Evolutionary conservation across 441 rosid species (phyloP), one percentile per base, ranked within the genome.

Genomic region (Erodium trifolium): DNA sequence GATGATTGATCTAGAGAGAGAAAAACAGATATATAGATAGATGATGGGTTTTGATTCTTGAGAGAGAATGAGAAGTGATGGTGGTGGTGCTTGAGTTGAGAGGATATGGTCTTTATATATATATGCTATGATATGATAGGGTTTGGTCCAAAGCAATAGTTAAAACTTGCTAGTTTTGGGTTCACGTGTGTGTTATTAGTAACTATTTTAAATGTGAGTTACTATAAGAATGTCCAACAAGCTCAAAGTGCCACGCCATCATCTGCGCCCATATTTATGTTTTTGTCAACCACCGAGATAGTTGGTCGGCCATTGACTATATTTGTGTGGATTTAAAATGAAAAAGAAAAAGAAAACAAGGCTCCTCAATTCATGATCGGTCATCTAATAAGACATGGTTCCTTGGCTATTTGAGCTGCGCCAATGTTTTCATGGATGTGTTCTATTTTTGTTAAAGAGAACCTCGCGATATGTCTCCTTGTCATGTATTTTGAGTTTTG

Each of bases 221-320:
- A 49, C 11, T 1, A 49, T 11, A 4, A 49, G 16, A 11, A 13
- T 11, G n/a, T 13, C 16, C 55, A 41, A 41, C 55, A 49, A 49
- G 14, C 55, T 13, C 5, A 13, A 49, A 2, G 37, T 67, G 59
- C 57, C 55, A 41, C 69, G 47, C 34, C 67, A 65, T 65, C n/a
- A n/a, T 65, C 67, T 65, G 67, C 47, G 12, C 41, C 67, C 31
- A 2, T 13, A 65, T 65, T 65, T 65, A 65, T 14, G 49, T 34
- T 10, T 5, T 16, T 34, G 19, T 31, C 41, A 34, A 5, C 45
- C 2, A 34, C 47, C 47, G 3, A 65, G 47, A 65, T 65, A 65
- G 27, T n/a, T 5, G 35, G 41, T 65, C 19, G 67, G 41, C 67
- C 45, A 65, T 31, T 39, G 1, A 23, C 10, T n/a, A 3, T 19